Base-by-base conservation (phyloP, 2,329 filamentous ascomycete species). In the Teratosphaeria gauchensis region DNA sequence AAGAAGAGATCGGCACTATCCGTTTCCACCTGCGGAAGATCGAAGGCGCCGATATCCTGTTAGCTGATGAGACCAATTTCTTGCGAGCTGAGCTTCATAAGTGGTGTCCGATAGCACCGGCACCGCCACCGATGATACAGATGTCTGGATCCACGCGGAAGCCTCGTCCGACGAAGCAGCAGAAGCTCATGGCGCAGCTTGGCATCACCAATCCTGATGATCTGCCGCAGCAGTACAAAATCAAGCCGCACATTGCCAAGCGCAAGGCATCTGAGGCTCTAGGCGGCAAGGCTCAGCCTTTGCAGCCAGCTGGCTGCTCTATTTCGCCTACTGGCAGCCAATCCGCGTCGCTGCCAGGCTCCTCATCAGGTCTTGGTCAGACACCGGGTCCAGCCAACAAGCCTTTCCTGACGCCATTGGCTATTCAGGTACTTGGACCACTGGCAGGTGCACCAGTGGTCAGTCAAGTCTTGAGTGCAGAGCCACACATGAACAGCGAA, bases 11-110 rank as follows among this genome's bases (percentile, higher is more conserved):
- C 8, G 89, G 91, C 57, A 92, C 89, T 0, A 88, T 96, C 73
- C 85, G 95, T 5, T 99, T 99, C 74, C 97, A 96, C 68, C 79
- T 99, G 48, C 89, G 94, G 59, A 99, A 99, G 76, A 91, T 99
- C 57, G 94, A 99, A 75, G 94, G 94, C 2, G 92, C 94, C 1
- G 94, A 99, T 71, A 92, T 99, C 56, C 81, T 99, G 2, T 80
- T 99, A 2, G 84, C 92, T 0, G 88, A 87, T 59, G 94, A 99
- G 76, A 96, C 92, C n/a, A 99, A 99, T 71, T 96, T 95, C 73
- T 92, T 99, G 77, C 86, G 92, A 28, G 91, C 96, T 71, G 91
- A 96, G 70, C 80, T 99, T 58, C 94, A 99, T 75, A 95, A 90
- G 71, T 96, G 90, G 88, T 90, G 87, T 46, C 92, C 92, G 2